Conservation (phyloP, 2,329 filamentous ascomycete genomes). For the Zasmidium angulare region DNA sequence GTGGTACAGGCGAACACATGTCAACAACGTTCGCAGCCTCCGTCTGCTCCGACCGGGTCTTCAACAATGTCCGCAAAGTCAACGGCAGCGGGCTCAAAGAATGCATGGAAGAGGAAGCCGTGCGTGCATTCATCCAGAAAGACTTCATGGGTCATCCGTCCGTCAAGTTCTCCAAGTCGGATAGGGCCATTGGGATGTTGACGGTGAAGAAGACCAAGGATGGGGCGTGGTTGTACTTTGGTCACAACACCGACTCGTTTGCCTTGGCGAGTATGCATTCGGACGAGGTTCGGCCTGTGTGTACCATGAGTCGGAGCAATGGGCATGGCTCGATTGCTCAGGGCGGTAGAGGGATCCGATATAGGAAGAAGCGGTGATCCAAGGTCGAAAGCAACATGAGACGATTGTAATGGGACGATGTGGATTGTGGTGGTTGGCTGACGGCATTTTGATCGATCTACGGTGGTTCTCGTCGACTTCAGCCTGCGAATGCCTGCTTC, state of each 20-base stretch:
- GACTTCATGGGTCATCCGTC: constrained; percentile 94
- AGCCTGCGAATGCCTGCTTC: not conserved
- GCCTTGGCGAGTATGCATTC: constrained; percentile 85
- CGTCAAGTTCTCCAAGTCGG: constrained; percentile 73
- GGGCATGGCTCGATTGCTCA: constrained; percentile 47
- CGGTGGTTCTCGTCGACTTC: not conserved
- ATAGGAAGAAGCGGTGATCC: constrained; percentile 11
- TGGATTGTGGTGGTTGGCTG: not conserved
- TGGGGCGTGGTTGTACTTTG: constrained; percentile 85
- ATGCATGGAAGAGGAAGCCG: constrained; percentile 61
- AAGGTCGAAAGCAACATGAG: not conserved
- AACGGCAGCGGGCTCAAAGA: constrained; percentile 57
- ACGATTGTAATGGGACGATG: not conserved
- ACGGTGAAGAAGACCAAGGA: constrained; percentile 78
- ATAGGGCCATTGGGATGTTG: constrained; percentile 88
- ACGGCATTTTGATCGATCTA: not conserved
- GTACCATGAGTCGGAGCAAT: constrained; percentile 80
- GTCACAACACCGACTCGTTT: constrained; percentile 89
- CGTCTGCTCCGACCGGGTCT: constrained; percentile 82
- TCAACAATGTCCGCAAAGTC: constrained; percentile 61
- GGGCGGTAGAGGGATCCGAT: constrained; percentile 27
- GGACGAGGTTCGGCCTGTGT: constrained; percentile 70
- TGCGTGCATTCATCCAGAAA: constrained; percentile 75
- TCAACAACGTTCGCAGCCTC: constrained; percentile 89
- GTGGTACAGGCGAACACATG: constrained; percentile 97